phyloP scores from a whole-genome alignment of 176 grass and related monocot species.

The Secale cereale region DNA sequence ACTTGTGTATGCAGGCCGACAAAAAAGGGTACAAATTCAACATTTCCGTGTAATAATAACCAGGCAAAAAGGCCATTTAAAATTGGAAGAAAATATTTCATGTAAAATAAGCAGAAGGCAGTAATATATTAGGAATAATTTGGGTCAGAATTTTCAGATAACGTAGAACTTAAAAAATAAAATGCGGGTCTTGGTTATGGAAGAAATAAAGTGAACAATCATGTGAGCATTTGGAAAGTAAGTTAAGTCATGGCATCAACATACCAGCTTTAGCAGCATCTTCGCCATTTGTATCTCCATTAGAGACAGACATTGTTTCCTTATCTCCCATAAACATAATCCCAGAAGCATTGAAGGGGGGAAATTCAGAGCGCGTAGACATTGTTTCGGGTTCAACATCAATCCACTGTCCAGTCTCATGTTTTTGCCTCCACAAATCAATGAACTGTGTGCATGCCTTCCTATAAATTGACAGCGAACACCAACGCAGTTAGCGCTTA shows the following conservation, averaged over 20 bases:
- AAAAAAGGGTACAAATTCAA: not conserved
- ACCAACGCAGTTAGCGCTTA: not conserved
- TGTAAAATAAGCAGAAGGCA: not conserved
- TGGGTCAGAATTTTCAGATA: not conserved
- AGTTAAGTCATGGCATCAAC: conserved; percentile 11
- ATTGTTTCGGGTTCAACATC: conserved; percentile 88
- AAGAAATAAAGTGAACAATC: conserved; percentile 11
- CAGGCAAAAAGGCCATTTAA: not conserved
- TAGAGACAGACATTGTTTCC: conserved; percentile 48
- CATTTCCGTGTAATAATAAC: not conserved
- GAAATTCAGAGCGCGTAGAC: conserved; percentile 75
- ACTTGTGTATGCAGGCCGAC: not conserved
- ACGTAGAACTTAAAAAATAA: conserved; percentile 8
- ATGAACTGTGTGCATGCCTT: conserved; percentile 77
- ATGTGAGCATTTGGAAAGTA: conserved; percentile 8
- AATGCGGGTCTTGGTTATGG: not conserved
- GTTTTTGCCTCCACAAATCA: conserved; percentile 92
- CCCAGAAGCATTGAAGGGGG: conserved; percentile 70
- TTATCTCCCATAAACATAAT: conserved; percentile 77
- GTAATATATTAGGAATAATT: not conserved
- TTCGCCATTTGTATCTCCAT: conserved; percentile 50
- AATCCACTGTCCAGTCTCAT: conserved; percentile 98
- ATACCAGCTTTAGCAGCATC: conserved; percentile 64
- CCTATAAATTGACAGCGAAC: conserved; percentile 34
- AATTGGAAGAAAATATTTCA: not conserved